phyloP scores from a whole-genome alignment of 768 basidiomycete genomes.

The Lactarius akahatsu region DNA sequence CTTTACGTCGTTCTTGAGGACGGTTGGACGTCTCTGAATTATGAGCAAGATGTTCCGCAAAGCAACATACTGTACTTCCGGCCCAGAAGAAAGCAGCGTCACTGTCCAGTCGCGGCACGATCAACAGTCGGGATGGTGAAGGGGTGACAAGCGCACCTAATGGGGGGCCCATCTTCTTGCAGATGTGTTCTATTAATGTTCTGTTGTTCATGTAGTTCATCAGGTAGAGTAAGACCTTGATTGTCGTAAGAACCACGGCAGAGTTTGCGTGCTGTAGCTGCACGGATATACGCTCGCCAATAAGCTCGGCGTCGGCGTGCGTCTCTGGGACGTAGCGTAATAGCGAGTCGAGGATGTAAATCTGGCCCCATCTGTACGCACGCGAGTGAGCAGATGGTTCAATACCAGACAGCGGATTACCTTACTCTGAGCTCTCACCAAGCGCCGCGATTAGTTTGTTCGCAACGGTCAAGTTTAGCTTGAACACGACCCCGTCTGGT shows the following conservation, averaged over 20 bases:
- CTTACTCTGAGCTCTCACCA: slow-evolving; percentile 93
- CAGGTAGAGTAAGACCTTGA: slow-evolving; percentile 91
- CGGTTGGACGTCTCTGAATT: slow-evolving; percentile 89
- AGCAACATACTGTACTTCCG: slow-evolving; percentile 98
- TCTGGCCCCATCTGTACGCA: slow-evolving; percentile 88
- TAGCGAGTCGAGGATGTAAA: slow-evolving; percentile 94
- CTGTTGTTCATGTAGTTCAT: slow-evolving; percentile 99
- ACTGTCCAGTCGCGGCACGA: slow-evolving; percentile 48
- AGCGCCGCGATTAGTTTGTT: slow-evolving; percentile 89
- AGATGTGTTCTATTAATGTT: slow-evolving; percentile 80
- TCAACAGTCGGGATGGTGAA: slow-evolving; percentile 12
- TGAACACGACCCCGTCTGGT: slow-evolving; percentile 91
- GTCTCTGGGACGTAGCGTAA: slow-evolving; percentile 91
- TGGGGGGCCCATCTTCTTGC: slow-evolving; percentile 98
- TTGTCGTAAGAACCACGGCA: slow-evolving; percentile 97
- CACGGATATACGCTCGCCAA: slow-evolving; percentile 93
- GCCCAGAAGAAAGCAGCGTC: slow-evolving; percentile 91
- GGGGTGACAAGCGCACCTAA: slow-evolving; percentile 55
- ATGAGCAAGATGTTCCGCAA: slow-evolving; percentile 95
- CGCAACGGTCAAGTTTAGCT: slow-evolving; percentile 81
- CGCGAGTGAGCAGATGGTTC: slow-evolving; percentile 14
- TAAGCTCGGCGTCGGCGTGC: slow-evolving; percentile 84
- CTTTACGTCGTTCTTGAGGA: slow-evolving; percentile 95
- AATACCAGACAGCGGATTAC: slow-evolving; percentile 37
- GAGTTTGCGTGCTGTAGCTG: slow-evolving; percentile 98